Percentiles rank a stretch among this genome's conserved stretches.
Conservation (phyloP, 768 basidiomycete species). For the Lepiota venenata region DNA sequence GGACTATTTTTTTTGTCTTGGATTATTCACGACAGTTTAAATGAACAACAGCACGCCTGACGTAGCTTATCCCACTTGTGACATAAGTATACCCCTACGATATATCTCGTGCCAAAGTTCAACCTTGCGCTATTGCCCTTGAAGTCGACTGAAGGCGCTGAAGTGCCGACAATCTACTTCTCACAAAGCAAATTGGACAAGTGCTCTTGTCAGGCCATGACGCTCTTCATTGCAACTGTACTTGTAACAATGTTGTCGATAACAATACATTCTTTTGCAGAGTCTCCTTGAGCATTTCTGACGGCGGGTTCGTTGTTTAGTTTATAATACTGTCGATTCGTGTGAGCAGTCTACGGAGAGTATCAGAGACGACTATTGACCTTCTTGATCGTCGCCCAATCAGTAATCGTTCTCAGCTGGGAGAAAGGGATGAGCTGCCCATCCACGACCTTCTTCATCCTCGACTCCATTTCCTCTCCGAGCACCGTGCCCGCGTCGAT, state of each 20-base stretch:
- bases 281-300: conserved; percentile 29
- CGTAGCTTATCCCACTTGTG: too few relatives aligned
- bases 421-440: conserved; percentile 52
- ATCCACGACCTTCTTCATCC: conserved; percentile 55
- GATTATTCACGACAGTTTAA: not conserved
- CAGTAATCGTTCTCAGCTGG: conserved; percentile 45
- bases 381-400: conserved; percentile 76
- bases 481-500: conserved; percentile 40
- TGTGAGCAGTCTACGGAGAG: not conserved
- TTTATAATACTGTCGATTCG: conserved; percentile 61
- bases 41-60: too few relatives aligned
- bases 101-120: too few relatives aligned
- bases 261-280: conserved; percentile 30
- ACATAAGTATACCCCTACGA: too few relatives aligned
- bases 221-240: conserved; percentile 78
- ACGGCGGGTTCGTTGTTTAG: conserved; percentile 50
- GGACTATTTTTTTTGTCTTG: not conserved
- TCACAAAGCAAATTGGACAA: not conserved
- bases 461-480: conserved; percentile 38
- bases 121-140: not conserved
- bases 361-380: conserved; percentile 32
- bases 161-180: too few relatives aligned
- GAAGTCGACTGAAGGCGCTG: not conserved
- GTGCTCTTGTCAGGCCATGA: conserved; percentile 32
- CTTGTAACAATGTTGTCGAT: conserved; percentile 74